A percentile compares a stretch with the other conserved stretches of the same genome.
These are phyloP conservation scores for Cladorrhinum samala DNA, from an alignment of 495 filamentous ascomycete genomes.

Conservation along the genomic window DNA sequence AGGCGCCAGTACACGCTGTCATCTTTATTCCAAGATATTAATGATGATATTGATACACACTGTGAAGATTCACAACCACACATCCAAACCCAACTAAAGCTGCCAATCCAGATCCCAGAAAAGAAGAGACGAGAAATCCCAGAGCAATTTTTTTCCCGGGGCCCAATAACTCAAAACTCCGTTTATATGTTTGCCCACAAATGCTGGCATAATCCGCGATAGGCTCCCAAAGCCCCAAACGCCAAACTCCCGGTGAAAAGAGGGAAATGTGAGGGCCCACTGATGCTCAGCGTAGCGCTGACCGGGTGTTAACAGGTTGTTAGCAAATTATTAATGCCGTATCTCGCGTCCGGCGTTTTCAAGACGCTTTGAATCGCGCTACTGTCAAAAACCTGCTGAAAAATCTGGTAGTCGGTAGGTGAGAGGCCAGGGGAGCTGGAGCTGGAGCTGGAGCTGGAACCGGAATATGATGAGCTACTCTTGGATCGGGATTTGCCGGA, in stretches of 20 bases:
- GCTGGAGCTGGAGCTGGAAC: slow-evolving; percentile 21
- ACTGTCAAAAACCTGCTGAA: slow-evolving; percentile 34
- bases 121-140: not conserved
- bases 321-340: slow-evolving; percentile 38
- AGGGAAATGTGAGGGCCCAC: not conserved
- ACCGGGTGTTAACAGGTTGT: too few relatives aligned
- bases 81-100: too few relatives aligned
- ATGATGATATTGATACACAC: not conserved
- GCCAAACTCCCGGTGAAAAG: not conserved
- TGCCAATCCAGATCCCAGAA: not conserved
- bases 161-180: not conserved
- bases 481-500: slow-evolving; percentile 31
- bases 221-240: not conserved
- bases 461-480: slow-evolving; percentile 10
- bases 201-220: slow-evolving; percentile 2
- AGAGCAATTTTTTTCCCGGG: not conserved
- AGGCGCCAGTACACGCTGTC: not conserved
- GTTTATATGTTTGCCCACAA: not conserved
- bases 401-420: slow-evolving; percentile 41
- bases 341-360: slow-evolving; percentile 40
- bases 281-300: too few relatives aligned
- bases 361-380: slow-evolving; percentile 36
- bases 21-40: not conserved
- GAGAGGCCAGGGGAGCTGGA: slow-evolving; percentile 14
- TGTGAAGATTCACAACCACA: too few relatives aligned